These are phyloP conservation scores for Rosa chinensis DNA, from an alignment of 306 rosid species.

Conservation along the genomic window DNA sequence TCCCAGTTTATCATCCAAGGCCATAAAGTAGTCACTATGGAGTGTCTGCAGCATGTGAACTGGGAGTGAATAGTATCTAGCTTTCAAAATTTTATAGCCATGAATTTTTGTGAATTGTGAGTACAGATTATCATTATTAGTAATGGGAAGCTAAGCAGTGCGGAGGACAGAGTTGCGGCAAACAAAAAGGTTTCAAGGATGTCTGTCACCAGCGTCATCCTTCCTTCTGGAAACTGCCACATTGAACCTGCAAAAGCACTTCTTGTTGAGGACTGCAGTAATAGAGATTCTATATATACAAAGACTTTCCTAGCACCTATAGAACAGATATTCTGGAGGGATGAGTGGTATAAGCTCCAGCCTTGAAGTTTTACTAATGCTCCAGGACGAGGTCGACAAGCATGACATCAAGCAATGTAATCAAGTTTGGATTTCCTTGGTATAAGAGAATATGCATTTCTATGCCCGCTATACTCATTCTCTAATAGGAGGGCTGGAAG, in stretches of 20 bases:
- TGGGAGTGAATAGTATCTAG: not conserved
- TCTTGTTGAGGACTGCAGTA: constrained; percentile 3
- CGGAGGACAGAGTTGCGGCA: not conserved
- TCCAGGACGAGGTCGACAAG: not conserved
- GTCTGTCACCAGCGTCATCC: constrained; percentile 15
- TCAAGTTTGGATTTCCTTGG: not conserved
- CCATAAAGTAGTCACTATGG: not conserved
- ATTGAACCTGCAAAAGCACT: constrained; percentile 28
- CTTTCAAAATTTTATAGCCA: not conserved
- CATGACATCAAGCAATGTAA: not conserved
- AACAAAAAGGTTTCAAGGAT: constrained; percentile 8
- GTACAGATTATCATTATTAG: too few species aligned
- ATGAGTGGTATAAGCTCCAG: constrained; percentile 1
- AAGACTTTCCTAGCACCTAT: constrained; percentile 19
- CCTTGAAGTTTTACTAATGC: not conserved
- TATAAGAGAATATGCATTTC: not conserved
- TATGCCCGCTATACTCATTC: not conserved
- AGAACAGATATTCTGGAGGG: constrained; percentile 13
- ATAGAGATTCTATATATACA: constrained; percentile 12
- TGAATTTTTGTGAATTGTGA: constrained; percentile 17
- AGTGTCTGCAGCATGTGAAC: too few species aligned
- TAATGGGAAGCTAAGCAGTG: too few species aligned
- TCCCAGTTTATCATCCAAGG: not conserved
- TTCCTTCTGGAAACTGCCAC: constrained; percentile 17
- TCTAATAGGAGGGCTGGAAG: not conserved